Base-by-base conservation (phyloP, 176 grass and related monocot genomes). In the Eleusine coracana region DNA sequence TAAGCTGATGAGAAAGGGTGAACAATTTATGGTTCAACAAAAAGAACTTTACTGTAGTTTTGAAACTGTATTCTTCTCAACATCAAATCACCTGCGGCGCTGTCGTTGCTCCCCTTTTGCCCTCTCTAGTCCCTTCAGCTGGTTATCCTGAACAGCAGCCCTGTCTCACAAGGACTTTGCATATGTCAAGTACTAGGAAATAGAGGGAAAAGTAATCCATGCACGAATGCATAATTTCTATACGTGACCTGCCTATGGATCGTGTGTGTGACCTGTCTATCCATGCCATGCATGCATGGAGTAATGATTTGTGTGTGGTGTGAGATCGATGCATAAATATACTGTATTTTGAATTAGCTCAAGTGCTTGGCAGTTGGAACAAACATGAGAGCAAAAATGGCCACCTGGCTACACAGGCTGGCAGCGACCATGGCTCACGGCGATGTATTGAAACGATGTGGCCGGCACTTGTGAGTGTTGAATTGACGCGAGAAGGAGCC, bases 51-150 rank as follows among this genome's bases (percentile, higher is more conserved):
- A 15, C 25, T 27, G 49, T 28, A 55, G 66, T 27, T 62, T 49
- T 76, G 8, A 41, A 80, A 68, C 45, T n/a, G 50, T 34, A 3
- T 84, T 79, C 46, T 42, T 80, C 81, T 49, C 82, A 62, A 69
- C 81, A 88, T 88, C 87, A 69, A 84, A 80, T 84, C 81, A 88
- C 69, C 87, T 84, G 81, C 76, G 45, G 42, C 60, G 29, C 60
- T 75, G 52, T 56, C 13, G 87, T 62, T 84, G 75, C 59, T 2
- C 9, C 40, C 76, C 2, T 88, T 88, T 88, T 75, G 62, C 82
- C 61, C 69, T 75, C 76, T 84, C 6, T 84, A 75, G 87, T 84
- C 76, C 41, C 82, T 80, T 88, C 81, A 69, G 12, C 63, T 1
- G 13, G 62, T 67, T 62, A 69, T 70, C 81, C 41, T 50, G 12